Evolutionary conservation across 1,284 basidiomycete species (phyloP).

Genomic region (Papiliotrema flavescens): DNA sequence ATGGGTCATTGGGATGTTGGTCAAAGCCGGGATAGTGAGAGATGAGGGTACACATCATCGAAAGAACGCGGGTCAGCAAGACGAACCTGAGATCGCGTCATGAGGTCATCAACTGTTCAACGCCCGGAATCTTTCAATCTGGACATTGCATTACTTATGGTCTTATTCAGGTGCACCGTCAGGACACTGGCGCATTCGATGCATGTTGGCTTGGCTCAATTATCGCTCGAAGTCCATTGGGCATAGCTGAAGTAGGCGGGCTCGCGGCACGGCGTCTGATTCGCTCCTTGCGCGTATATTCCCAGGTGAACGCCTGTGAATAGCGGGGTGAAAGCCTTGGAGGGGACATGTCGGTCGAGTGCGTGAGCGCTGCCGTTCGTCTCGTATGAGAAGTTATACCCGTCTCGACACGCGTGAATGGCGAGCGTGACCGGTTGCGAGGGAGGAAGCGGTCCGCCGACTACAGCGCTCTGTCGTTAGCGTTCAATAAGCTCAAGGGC

Average conservation of each 20-base stretch:
- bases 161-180: too few relatives aligned
- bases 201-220: too few relatives aligned
- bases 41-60: too few relatives aligned
- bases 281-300: conserved; percentile 19
- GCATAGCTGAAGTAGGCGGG: conserved; percentile 19
- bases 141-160: too few relatives aligned
- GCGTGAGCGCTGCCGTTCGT: not conserved
- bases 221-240: too few relatives aligned
- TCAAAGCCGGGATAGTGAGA: too few relatives aligned
- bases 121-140: too few relatives aligned
- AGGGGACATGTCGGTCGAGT: conserved; percentile 6
- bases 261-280: conserved; percentile 8
- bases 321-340: conserved; percentile 7
- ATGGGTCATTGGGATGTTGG: too few relatives aligned
- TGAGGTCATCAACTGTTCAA: too few relatives aligned
- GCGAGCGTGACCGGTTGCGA: not conserved
- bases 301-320: conserved; percentile 27
- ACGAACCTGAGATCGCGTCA: too few relatives aligned
- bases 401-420: not conserved
- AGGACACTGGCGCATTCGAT: too few relatives aligned
- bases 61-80: too few relatives aligned
- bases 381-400: not conserved
- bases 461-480: not conserved
- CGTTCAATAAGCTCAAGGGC: not conserved
- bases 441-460: not conserved